Base-by-base conservation (phyloP, 1,284 basidiomycete species). In the Boletus sp. region DNA sequence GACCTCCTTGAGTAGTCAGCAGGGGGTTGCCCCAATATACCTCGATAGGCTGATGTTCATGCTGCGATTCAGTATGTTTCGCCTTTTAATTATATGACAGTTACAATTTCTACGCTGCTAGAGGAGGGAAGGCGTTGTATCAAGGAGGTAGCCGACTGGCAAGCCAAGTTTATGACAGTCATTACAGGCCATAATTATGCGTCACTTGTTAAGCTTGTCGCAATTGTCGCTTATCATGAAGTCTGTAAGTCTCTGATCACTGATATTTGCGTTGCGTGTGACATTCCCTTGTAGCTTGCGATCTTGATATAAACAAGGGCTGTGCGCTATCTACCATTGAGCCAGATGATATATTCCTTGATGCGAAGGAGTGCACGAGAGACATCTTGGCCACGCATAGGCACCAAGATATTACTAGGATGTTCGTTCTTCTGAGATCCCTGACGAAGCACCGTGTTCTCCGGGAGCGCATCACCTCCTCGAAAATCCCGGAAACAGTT, bases 11-110 rank as follows among this genome's bases (percentile, higher is more conserved):
- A 21, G 37, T 3, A 46, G 44, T 23, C 46, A 43, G 49, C 66
- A 63, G 54, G 61, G 62, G 2, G 62, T 69, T 23, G 63, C 66
- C 1, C 64, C 60, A 8, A 57, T 65, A 55, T 62, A 71, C 16
- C 64, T 74, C 5, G 69, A 74, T 31, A 64, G 68, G 31, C 35
- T 73, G 25, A 49, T 74, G 44, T 71, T 73, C 52, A 68, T 74
- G 69, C 16, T 74, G 3, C 61, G 63, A 59, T 73, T 68, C 56
- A 56, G 69, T 73, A 40, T 38, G n/a, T 33, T 48, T 21, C 27
- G 5, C 38, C n/a, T n/a, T n/a, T n/a, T n/a, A n/a, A n/a, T n/a
- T n/a, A 6, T 11, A 13, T 4, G 21, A 40, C n/a, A n/a, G n/a
- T n/a, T n/a, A 49, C 11, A n/a, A n/a, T n/a, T n/a, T 2, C 23